Evolutionary conservation across 257 asterid genomes (phyloP).

Genomic region (Solanum virginianum): DNA sequence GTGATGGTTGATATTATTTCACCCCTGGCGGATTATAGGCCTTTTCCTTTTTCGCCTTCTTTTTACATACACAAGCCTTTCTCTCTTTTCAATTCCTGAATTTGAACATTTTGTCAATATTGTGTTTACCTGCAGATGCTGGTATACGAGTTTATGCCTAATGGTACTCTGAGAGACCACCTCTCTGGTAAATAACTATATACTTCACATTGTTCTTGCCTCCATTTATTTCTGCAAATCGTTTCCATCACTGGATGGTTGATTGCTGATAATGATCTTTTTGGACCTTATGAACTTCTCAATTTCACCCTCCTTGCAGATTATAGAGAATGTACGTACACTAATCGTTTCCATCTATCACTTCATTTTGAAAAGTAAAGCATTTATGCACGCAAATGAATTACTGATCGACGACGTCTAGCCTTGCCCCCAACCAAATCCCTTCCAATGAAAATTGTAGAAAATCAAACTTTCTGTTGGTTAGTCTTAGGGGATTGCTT

Average conservation of each 20-base stretch:
- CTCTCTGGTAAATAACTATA: slow-evolving; percentile 47
- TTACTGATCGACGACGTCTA: background rate
- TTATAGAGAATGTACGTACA: slow-evolving; percentile 44
- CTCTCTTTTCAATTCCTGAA: background rate
- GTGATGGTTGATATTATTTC: background rate
- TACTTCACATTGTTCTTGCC: background rate
- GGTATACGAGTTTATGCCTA: slow-evolving; percentile 86
- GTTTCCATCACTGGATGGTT: slow-evolving; percentile 67
- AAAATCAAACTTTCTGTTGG: background rate
- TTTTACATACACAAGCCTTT: background rate
- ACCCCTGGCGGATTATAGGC: background rate
- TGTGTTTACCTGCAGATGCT: slow-evolving; percentile 60
- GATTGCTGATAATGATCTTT: slow-evolving; percentile 50
- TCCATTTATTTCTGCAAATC: background rate
- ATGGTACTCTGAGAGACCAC: slow-evolving; percentile 83
- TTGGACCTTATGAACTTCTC: slow-evolving; percentile 90
- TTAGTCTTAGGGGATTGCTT: background rate
- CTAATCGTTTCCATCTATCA: background rate
- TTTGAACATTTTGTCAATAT: slow-evolving; percentile 1
- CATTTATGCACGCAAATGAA: background rate
- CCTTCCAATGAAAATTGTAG: background rate
- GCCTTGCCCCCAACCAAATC: background rate
- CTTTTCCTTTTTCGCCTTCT: background rate
- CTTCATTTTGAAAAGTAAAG: background rate
- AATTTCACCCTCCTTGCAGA: slow-evolving; percentile 67